Conservation (phyloP, 495 filamentous ascomycete genomes). For the Hypomontagnella monticulosa region DNA sequence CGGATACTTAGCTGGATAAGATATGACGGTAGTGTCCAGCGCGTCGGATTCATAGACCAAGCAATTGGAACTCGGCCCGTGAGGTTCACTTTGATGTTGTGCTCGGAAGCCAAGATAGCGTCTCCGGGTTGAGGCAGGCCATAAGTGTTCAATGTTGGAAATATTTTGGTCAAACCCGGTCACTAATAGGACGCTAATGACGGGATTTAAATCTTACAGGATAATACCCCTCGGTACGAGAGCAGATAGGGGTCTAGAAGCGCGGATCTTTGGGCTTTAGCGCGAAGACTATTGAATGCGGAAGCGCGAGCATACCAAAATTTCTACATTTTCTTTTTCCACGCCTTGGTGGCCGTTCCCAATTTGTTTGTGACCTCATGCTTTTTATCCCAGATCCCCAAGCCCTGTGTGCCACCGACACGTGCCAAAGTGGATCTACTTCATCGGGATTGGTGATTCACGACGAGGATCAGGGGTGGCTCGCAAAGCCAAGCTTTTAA, state of each 20-base stretch:
- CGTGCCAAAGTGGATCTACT: constrained; percentile 20
- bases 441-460: constrained; percentile 6
- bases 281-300: no score
- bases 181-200: not conserved
- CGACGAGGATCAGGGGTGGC: constrained; percentile 16
- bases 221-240: not conserved
- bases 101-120: not conserved
- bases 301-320: no score
- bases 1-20: not conserved
- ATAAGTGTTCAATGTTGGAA: no score
- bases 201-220: constrained; percentile 14
- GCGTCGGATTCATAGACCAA: constrained; percentile 1
- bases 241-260: no score
- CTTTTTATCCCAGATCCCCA: no score
- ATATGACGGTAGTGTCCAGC: not conserved
- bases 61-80: not conserved
- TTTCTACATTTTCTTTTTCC: no score
- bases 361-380: no score
- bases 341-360: no score
- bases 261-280: no score
- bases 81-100: not conserved
- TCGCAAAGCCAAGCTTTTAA: constrained; percentile 10
- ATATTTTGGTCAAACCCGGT: not conserved
- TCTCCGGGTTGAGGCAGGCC: no score
- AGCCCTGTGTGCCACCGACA: constrained; percentile 5